Base-by-base conservation (phyloP, 73 alveolate species). In the Blepharisma stoltei region DNA sequence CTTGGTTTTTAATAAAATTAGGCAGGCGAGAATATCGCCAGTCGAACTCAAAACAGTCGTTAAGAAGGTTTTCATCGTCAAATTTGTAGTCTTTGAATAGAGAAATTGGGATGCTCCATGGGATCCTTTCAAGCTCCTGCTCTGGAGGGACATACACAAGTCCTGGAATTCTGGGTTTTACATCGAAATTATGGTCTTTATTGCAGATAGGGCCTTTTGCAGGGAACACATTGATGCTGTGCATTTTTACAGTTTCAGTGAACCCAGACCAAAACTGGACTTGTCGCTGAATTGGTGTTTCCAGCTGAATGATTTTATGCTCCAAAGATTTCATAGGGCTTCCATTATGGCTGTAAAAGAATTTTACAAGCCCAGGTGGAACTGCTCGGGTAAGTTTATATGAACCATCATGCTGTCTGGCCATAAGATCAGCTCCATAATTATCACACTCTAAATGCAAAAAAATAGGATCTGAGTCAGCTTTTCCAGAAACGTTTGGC, bases 11-110 rank as follows among this genome's bases (percentile, higher is more conserved):
- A 6, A 81, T 73, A 23, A 84, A 67, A 52, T 66, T 91, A 25
- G 88, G 67, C 1, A 91, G 83, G 48, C 86, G 85, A 49, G 89
- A 82, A 76, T 81, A 38, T 14, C 38, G 52, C 98, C 98, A 93
- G 83, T 93, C 98, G 68, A 80, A 93, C 54, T 93, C 98, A 88
- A 93, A 93, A 55, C 98, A 93, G 43, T 88, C 69, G 18, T 50
- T 70, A 7, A 89, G 50, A 18, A 84, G 32, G 18, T 78, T 89
- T 18, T 84, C 93, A 47, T 88, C 68, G 66, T 90, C 97, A 25
- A 78, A 80, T 49, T 45, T 47, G 76, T 76, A 90, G 46, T 82
- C 85, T 54, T 78, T 83, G 77, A 90, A 90, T 20, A 88, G 81
- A 4, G 94, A 86, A 46, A 82, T 86, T 32, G 71, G 85, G 21